These are phyloP conservation scores for Acephala macrosclerotiorum DNA, from an alignment of 2,329 filamentous ascomycete genomes.

Conservation along the genomic window DNA sequence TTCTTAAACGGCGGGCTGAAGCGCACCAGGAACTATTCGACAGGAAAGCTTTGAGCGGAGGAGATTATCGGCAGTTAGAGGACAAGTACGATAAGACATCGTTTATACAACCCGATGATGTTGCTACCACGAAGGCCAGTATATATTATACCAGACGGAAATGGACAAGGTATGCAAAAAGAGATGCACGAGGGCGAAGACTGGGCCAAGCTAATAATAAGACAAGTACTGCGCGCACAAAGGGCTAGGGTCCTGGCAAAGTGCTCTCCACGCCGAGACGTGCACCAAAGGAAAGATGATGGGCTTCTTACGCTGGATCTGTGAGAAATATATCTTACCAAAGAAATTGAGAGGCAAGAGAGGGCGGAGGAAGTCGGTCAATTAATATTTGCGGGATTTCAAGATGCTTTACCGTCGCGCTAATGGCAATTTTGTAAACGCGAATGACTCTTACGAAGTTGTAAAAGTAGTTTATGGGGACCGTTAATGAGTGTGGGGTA, in stretches of 20 bases:
- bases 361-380: constrained; percentile 8
- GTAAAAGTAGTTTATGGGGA: constrained; percentile 23
- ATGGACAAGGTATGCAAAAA: constrained; percentile 31
- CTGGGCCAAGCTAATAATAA: constrained; percentile 8
- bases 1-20: constrained; percentile 24
- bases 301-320: constrained; percentile 39
- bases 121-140: constrained; percentile 34
- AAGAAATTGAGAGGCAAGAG: too few relatives aligned
- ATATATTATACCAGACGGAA: constrained; percentile 38
- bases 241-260: constrained; percentile 25
- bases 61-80: constrained; percentile 29
- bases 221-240: constrained; percentile 20
- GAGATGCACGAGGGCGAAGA: too few relatives aligned
- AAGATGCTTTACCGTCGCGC: constrained; percentile 22
- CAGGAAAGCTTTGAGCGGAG: constrained; percentile 21
- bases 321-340: constrained; percentile 16
- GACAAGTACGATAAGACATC: constrained; percentile 29
- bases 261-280: constrained; percentile 28
- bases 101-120: constrained; percentile 29
- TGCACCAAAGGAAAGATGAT: constrained; percentile 39
- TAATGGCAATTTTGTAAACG: constrained; percentile 25
- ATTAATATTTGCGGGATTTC: constrained; percentile 19
- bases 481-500: too few relatives aligned
- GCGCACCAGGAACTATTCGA: constrained; percentile 25
- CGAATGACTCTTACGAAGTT: constrained; percentile 29